phyloP scores from a whole-genome alignment of 2,329 filamentous ascomycete genomes.

The Zelopaecilomyces penicillatus region DNA sequence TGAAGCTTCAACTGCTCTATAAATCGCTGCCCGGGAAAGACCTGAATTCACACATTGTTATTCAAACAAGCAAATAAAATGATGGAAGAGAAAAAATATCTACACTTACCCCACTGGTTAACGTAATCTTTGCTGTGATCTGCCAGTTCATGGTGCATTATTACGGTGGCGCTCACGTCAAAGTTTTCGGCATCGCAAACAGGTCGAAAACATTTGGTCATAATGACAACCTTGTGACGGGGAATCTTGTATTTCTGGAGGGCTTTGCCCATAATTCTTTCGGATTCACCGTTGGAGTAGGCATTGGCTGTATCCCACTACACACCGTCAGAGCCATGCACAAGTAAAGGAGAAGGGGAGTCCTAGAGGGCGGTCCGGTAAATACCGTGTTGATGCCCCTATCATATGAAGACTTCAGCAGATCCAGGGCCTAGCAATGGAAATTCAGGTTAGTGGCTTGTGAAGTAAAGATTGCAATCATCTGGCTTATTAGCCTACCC shows the following conservation, averaged over 20 bases:
- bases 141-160: conserved; percentile 2
- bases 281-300: conserved; percentile 1
- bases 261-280: not conserved
- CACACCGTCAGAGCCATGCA: not conserved
- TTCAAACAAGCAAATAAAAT: too few relatives aligned
- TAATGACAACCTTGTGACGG: not conserved
- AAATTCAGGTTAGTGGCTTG: not conserved
- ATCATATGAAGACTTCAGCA: conserved; percentile 14
- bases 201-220: conserved; percentile 1
- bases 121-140: conserved; percentile 4
- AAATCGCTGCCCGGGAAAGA: conserved; percentile 53
- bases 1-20: conserved; percentile 54
- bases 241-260: conserved; percentile 1
- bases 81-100: too few relatives aligned
- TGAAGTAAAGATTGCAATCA: not conserved
- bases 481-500: not conserved
- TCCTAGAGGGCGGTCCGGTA: not conserved
- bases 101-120: conserved; percentile 1
- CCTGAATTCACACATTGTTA: conserved; percentile 4
- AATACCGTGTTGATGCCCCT: conserved; percentile 14
- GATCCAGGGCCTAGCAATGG: conserved; percentile 5
- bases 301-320: conserved; percentile 3
- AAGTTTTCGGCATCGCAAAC: conserved; percentile 1
- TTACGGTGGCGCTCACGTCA: not conserved
- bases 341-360: not conserved